Evolutionary conservation across 1,284 basidiomycete species (phyloP).

Genomic region (Ganoderma multipileum): DNA sequence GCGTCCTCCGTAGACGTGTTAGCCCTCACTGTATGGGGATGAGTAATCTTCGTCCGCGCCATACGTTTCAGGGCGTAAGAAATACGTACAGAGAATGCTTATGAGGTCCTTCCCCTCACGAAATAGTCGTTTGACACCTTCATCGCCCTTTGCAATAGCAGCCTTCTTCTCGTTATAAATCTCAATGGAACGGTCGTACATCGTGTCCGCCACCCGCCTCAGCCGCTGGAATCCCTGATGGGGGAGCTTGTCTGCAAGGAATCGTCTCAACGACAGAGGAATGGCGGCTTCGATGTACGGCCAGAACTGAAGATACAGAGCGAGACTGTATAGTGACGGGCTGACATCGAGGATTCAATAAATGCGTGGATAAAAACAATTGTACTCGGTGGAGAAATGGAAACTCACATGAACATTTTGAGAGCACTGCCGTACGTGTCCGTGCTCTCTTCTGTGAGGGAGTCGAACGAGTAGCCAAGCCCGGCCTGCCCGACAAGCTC

Average conservation of each 20-base stretch:
- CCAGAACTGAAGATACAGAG: slow-evolving; percentile 19
- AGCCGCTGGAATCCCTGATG: slow-evolving; percentile 18
- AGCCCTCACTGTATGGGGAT: slow-evolving; percentile 14
- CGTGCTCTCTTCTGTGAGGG: slow-evolving; percentile 17
- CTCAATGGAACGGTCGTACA: slow-evolving; percentile 23
- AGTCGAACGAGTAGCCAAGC: slow-evolving; percentile 32
- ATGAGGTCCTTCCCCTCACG: slow-evolving; percentile 35
- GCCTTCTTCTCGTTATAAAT: slow-evolving; percentile 32
- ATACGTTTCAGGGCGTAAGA: background rate
- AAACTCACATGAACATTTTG: slow-evolving; percentile 20
- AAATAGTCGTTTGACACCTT: slow-evolving; percentile 26
- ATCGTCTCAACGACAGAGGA: slow-evolving; percentile 12
- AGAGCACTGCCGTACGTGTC: slow-evolving; percentile 19
- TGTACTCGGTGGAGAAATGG: background rate
- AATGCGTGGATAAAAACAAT: background rate
- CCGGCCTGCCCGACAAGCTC: slow-evolving; percentile 33
- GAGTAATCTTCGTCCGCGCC: background rate
- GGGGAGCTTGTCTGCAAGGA: slow-evolving; percentile 15
- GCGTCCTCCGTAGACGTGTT: slow-evolving; percentile 19
- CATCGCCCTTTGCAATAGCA: slow-evolving; percentile 26
- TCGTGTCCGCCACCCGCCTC: slow-evolving; percentile 20
- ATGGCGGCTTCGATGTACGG: slow-evolving; percentile 18
- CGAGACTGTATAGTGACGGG: slow-evolving; percentile 8
- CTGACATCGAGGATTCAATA: background rate
- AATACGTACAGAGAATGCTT: slow-evolving; percentile 32